Evolutionary conservation across 1,284 basidiomycete species (phyloP), one percentile per base, ranked within the genome.

Genomic region (Cryptococcus hybrid): DNA sequence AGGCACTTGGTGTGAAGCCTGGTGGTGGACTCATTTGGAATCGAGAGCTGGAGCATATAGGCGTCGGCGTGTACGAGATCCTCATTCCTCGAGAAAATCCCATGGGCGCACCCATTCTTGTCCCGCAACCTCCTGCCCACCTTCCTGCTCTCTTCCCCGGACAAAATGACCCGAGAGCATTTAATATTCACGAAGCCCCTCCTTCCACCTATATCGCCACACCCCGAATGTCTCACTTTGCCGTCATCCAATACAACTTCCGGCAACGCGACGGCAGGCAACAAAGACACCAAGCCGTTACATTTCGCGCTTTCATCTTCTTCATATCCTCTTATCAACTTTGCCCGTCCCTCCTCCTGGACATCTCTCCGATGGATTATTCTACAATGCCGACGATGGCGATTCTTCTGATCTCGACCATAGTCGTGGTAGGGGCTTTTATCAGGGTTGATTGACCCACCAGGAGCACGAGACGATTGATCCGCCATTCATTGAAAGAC

Each of bases 1-100:
- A 67, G 15, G 69, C 72, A 3, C 67, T 74, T 18, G 77, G 77
- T 5, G 67, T 77, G 8, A 68, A 73, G 53, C 63, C 71, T 44
- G 69, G 65, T 0, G 65, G 65, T 5, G 75, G 70, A 8, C 59
- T 71, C 35, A 66, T 62, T 48, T 77, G 77, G 76, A 55, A 60
- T 39, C 64, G 54, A 2, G 57, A 66, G 24, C 63, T 78, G 15
- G 70, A 68, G n/a, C 71, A 66, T 52, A 63, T 75, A 6, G 75
- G 70, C 63, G 72, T 78, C 40, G 74, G 73, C 1, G 77, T 77
- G 12, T 78, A 77, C 60, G 77, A 78, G 35, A 67, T 78, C 8
- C 68, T 78, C 6, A 63, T 73, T 3, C 75, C 77, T 0, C 47
- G 68, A 3, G 55, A 70, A 1, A 61, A 69, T 1, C 54, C 65